These are phyloP conservation scores for Macrotyloma uniflorum DNA, from an alignment of 306 rosid species.

Conservation along the genomic window DNA sequence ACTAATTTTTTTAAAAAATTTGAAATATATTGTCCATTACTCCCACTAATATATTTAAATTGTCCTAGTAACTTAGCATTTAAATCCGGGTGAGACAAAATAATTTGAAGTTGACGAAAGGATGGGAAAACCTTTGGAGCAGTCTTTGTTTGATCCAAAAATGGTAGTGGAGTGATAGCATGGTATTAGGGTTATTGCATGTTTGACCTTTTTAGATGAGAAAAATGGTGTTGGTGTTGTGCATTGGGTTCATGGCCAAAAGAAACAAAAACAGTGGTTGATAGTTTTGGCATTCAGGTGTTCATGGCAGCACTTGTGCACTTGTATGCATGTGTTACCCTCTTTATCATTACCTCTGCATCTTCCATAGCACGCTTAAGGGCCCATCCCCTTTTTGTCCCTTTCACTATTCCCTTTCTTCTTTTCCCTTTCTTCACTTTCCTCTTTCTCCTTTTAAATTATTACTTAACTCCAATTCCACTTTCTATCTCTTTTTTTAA, in stretches of 20 bases:
- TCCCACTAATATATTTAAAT: no score
- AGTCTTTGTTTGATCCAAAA: slow-evolving; percentile 25
- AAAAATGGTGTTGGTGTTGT: slow-evolving; percentile 46
- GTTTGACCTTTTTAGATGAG: slow-evolving; percentile 61
- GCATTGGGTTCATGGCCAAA: slow-evolving; percentile 31
- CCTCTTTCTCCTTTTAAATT: not conserved
- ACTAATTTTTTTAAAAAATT: no score
- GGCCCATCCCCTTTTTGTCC: slow-evolving; percentile 58
- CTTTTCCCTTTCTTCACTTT: slow-evolving; percentile 25
- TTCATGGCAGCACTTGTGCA: slow-evolving; percentile 48
- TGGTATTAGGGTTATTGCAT: slow-evolving; percentile 38
- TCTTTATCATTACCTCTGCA: slow-evolving; percentile 28
- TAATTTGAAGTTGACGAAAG: slow-evolving; percentile 41
- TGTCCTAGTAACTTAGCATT: no score
- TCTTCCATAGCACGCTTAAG: slow-evolving; percentile 47
- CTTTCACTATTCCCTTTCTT: slow-evolving; percentile 38
- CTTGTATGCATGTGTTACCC: slow-evolving; percentile 44
- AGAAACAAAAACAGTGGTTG: not conserved
- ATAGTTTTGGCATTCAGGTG: slow-evolving; percentile 56
- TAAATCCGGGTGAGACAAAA: slow-evolving; percentile 19
- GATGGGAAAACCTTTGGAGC: slow-evolving; percentile 16
- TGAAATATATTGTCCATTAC: no score
- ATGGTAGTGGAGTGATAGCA: slow-evolving; percentile 22
- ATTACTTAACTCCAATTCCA: not conserved
- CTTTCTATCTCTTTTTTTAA: not conserved